phyloP scores from a whole-genome alignment of 1,284 basidiomycete species.

The Fomitopsis schrenkii region DNA sequence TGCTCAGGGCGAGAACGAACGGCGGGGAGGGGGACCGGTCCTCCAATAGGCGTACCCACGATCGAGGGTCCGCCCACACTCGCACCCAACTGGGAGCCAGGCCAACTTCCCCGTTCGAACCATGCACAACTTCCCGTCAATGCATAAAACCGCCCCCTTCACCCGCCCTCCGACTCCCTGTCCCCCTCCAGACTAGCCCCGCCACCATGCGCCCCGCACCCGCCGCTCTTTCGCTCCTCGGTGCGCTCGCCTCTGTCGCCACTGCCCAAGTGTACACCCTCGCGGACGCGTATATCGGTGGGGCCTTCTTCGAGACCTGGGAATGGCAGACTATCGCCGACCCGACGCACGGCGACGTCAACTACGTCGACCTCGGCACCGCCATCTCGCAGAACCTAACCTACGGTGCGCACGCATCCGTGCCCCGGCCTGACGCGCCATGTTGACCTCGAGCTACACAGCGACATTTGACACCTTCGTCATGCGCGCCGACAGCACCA shows the following conservation, averaged over 20 bases:
- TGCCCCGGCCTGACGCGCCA: not conserved
- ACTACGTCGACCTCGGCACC: slow-evolving; percentile 41
- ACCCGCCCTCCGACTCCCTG: slow-evolving; percentile 11
- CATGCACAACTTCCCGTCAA: not conserved
- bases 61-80: no score
- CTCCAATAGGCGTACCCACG: no score
- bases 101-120: no score
- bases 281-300: slow-evolving; percentile 34
- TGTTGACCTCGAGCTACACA: slow-evolving; percentile 8
- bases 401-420: slow-evolving; percentile 26
- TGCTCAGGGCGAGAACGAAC: no score
- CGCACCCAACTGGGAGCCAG: no score
- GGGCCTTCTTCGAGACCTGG: slow-evolving; percentile 42
- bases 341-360: slow-evolving; percentile 53
- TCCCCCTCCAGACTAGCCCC: slow-evolving; percentile 6
- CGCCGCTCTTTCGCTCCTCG: slow-evolving; percentile 11
- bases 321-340: slow-evolving; percentile 45
- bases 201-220: slow-evolving; percentile 26
- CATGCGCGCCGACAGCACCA: slow-evolving; percentile 45
- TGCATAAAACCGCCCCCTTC: slow-evolving; percentile 16
- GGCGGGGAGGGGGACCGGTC: no score
- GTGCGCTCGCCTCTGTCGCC: slow-evolving; percentile 17
- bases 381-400: slow-evolving; percentile 38
- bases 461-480: slow-evolving; percentile 39
- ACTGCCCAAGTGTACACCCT: slow-evolving; percentile 25